Evolutionary conservation across 768 basidiomycete species (phyloP).

Genomic region (Saitozyma podzolica): DNA sequence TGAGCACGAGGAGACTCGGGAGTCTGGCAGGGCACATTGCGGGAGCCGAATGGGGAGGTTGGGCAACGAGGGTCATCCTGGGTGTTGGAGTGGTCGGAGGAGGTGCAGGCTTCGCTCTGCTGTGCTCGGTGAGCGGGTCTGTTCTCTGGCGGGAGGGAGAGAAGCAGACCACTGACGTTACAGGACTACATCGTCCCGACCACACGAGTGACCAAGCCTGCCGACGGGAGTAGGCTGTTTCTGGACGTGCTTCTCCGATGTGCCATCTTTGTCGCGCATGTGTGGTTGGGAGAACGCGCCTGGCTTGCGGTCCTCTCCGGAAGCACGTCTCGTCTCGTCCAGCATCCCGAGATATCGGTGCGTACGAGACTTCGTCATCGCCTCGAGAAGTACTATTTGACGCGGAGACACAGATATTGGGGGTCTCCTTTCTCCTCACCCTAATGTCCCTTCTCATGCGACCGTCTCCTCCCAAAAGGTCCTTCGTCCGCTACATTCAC

Average conservation of each 20-base stretch:
- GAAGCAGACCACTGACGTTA: not conserved
- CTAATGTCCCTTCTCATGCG: conserved; percentile 25
- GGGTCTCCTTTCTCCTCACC: conserved; percentile 36
- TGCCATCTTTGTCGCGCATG: conserved; percentile 19
- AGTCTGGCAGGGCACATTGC: conserved; percentile 14
- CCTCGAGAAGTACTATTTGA: no score
- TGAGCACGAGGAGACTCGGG: conserved; percentile 26
- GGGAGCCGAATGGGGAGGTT: conserved; percentile 36
- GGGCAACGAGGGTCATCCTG: conserved; percentile 18
- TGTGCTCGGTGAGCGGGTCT: conserved; percentile 34
- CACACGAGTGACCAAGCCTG: not conserved
- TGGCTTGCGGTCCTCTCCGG: conserved; percentile 15
- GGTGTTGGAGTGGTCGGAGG: conserved; percentile 27
- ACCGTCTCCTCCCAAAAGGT: conserved; percentile 12
- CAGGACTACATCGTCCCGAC: conserved; percentile 31
- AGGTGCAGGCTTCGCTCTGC: conserved; percentile 19
- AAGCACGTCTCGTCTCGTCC: conserved; percentile 1
- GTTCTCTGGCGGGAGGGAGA: no score
- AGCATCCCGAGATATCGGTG: not conserved
- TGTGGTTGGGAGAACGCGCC: conserved; percentile 22
- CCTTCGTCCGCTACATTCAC: conserved; percentile 11
- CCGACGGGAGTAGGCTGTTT: not conserved
- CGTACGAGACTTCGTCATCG: no score
- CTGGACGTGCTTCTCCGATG: conserved; percentile 16
- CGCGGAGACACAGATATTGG: conserved; percentile 24